A percentile compares a stretch with the other conserved stretches of the same genome.
These are phyloP conservation scores for Fraxinus americana DNA, from an alignment of 257 asterid species.

Conservation along the genomic window DNA sequence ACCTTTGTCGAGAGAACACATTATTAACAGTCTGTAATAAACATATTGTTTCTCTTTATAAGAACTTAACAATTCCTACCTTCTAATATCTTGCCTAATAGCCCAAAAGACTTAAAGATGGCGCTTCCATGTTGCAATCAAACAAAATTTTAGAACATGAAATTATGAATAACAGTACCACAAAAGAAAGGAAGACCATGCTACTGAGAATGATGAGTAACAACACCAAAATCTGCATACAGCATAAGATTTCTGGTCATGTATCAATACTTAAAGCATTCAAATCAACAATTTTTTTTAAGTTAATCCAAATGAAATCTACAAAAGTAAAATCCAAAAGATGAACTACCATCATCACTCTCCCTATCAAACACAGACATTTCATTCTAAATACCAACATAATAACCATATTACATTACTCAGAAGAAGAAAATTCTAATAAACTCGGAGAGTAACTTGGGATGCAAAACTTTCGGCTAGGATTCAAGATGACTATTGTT, in stretches of 20 bases:
- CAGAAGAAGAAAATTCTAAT: neutral
- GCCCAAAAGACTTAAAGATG: neutral
- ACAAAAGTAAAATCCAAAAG: neutral
- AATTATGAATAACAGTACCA: neutral
- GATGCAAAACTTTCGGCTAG: neutral
- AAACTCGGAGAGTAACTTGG: neutral
- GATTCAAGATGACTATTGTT: neutral
- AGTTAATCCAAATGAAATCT: neutral
- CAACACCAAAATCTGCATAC: neutral
- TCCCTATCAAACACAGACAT: neutral
- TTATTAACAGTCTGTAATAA: neutral
- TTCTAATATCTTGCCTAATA: neutral
- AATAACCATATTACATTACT: neutral
- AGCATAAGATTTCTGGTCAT: no score
- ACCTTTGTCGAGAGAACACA: neutral
- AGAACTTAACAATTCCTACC: neutral
- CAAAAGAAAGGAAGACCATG: neutral
- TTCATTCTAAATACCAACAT: neutral
- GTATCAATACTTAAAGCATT: neutral
- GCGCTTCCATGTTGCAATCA: neutral
- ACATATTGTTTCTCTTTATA: no score
- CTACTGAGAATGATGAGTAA: neutral
- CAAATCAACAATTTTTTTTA: no score
- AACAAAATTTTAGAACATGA: neutral
- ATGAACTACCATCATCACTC: neutral